phyloP scores from a whole-genome alignment of 148 eudicot species.

The Nepenthes mirabilis region DNA sequence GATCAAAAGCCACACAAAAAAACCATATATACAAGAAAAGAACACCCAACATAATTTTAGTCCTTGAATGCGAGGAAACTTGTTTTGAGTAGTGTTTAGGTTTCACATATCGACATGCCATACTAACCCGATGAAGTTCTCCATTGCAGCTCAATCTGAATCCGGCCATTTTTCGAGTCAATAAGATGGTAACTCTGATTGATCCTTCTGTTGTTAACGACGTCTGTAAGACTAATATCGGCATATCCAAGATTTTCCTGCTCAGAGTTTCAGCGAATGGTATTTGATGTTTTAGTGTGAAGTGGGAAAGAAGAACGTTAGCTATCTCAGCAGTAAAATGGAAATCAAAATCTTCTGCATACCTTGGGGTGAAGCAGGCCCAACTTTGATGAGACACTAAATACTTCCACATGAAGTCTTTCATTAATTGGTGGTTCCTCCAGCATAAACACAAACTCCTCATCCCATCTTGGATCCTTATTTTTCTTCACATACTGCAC shows the following conservation, averaged over 20 bases:
- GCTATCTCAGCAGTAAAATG: not conserved
- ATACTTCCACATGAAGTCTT: slow-evolving; percentile 46
- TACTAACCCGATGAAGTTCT: not conserved
- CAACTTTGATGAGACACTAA: slow-evolving; percentile 40
- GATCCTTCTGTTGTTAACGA: slow-evolving; percentile 52
- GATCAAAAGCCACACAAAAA: no score
- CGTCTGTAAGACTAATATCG: slow-evolving; percentile 53
- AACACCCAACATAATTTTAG: no score
- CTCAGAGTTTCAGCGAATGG: not conserved
- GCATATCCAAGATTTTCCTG: slow-evolving; percentile 69
- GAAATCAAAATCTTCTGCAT: not conserved
- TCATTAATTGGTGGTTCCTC: slow-evolving; percentile 56
- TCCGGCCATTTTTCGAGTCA: slow-evolving; percentile 57
- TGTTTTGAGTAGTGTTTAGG: no score
- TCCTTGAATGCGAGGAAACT: no score
- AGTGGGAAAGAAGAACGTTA: not conserved
- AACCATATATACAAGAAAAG: no score
- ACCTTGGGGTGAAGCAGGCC: slow-evolving; percentile 49
- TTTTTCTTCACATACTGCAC: slow-evolving; percentile 45
- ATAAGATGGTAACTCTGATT: slow-evolving; percentile 57
- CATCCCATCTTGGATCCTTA: slow-evolving; percentile 61
- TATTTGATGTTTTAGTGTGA: not conserved
- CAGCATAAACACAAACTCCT: slow-evolving; percentile 47
- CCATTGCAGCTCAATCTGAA: slow-evolving; percentile 48
- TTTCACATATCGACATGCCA: no score